A percentile compares a stretch with the other conserved stretches of the same genome.
phyloP scores from a whole-genome alignment of 306 rosid genomes.

The Geum urbanum region DNA sequence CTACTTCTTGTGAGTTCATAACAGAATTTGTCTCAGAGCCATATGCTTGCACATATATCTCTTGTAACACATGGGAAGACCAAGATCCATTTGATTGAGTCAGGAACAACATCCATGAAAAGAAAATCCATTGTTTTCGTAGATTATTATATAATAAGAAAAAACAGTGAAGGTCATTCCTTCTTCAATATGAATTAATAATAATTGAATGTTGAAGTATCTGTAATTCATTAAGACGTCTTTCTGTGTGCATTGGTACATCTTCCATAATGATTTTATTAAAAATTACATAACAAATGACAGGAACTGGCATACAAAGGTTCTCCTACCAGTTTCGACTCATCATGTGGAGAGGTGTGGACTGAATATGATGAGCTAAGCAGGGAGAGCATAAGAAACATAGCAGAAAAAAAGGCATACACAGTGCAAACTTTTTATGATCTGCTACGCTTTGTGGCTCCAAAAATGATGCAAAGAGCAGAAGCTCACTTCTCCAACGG shows the following conservation, averaged over 20 bases:
- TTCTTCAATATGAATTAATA: background rate
- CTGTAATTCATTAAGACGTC: background rate
- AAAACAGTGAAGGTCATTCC: background rate
- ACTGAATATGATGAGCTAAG: constrained; percentile 52
- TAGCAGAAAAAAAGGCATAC: constrained; percentile 41
- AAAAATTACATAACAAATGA: constrained; percentile 6
- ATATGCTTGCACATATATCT: background rate
- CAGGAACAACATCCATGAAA: background rate
- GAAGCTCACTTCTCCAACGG: constrained; percentile 81
- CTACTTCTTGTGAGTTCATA: background rate
- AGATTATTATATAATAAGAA: too few relatives aligned
- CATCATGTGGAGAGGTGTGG: constrained; percentile 42
- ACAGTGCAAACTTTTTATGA: constrained; percentile 44
- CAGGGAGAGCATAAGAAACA: constrained; percentile 37
- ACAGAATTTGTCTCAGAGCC: background rate
- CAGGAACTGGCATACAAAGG: constrained; percentile 34
- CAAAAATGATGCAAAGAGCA: constrained; percentile 58
- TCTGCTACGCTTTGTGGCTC: constrained; percentile 49
- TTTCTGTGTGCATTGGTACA: too few relatives aligned
- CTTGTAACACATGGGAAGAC: background rate
- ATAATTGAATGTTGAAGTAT: background rate
- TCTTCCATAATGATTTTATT: background rate
- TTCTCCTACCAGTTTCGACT: constrained; percentile 31
- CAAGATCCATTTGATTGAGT: background rate
- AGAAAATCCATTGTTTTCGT: background rate